These are phyloP conservation scores for Aspergillus texensis DNA, from an alignment of 2,329 filamentous ascomycete species.

Conservation along the genomic window DNA sequence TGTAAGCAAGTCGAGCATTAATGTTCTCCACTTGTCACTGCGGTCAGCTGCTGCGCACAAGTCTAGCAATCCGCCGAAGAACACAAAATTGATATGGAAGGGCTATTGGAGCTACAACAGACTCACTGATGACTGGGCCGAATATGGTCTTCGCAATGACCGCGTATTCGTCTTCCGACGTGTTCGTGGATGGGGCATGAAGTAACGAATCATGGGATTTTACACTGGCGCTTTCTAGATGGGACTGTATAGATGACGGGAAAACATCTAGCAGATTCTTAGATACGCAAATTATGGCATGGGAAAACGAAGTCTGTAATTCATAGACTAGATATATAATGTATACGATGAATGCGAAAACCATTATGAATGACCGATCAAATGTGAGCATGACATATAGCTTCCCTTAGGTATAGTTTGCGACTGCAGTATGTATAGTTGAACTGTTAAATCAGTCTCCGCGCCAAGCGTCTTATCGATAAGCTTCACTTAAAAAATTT, in stretches of 20 bases:
- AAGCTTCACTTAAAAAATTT: slow-evolving; percentile 29
- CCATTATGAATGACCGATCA: background rate
- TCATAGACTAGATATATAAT: background rate
- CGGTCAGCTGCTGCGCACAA: slow-evolving; percentile 55
- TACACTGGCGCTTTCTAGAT: background rate
- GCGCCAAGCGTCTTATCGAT: slow-evolving; percentile 33
- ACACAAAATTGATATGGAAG: slow-evolving; percentile 87
- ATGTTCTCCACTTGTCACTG: slow-evolving; percentile 77
- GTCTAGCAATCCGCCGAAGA: slow-evolving; percentile 61
- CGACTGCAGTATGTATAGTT: background rate
- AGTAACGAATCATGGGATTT: slow-evolving; percentile 19
- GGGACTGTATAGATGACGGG: background rate
- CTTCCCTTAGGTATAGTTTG: background rate
- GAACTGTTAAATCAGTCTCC: background rate
- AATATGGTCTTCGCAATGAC: slow-evolving; percentile 71
- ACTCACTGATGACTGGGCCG: slow-evolving; percentile 85
- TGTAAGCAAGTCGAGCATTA: slow-evolving; percentile 75
- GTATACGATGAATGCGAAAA: background rate
- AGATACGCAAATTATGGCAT: background rate
- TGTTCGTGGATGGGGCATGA: slow-evolving; percentile 61
- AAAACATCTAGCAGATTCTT: background rate
- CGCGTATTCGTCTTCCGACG: slow-evolving; percentile 63
- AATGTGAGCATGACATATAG: background rate
- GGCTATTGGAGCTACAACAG: slow-evolving; percentile 90
- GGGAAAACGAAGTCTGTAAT: background rate